Evolutionary conservation across 2,329 filamentous ascomycete species (phyloP).

Genomic region (Sclerotinia glacialis): DNA sequence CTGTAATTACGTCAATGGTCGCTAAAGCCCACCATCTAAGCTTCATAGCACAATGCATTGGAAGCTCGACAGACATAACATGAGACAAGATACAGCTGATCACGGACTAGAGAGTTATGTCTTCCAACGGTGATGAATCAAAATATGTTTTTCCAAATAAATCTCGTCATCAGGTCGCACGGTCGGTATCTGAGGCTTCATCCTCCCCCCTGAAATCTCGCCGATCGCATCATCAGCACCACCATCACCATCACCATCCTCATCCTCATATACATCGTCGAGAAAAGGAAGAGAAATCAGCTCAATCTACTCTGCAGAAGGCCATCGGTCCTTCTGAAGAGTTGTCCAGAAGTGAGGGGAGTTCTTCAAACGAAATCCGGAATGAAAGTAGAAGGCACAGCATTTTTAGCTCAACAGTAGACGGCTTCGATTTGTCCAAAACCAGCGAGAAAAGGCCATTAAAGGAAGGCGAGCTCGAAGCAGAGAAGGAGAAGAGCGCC

Average conservation of each 20-base stretch:
- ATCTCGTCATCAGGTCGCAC: conserved; percentile 53
- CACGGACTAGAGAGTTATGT: conserved; percentile 20
- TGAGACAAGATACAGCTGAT: conserved; percentile 4
- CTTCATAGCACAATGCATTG: conserved; percentile 36
- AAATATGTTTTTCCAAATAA: conserved; percentile 14
- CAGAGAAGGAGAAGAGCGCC: conserved; percentile 45
- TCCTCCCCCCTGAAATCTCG: conserved; percentile 37
- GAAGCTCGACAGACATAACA: conserved; percentile 7
- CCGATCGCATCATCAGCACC: conserved; percentile 41
- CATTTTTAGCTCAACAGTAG: conserved; percentile 38
- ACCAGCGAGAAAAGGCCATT: conserved; percentile 27
- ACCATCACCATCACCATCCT: conserved; percentile 15
- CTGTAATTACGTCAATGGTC: conserved; percentile 20
- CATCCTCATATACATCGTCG: conserved; percentile 40
- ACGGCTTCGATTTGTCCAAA: conserved; percentile 21
- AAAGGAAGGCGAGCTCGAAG: conserved; percentile 44
- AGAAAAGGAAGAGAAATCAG: conserved; percentile 39
- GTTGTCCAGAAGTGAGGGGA: conserved; percentile 41
- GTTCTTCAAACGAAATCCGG: conserved; percentile 46
- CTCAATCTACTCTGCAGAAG: conserved; percentile 29
- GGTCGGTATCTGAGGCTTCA: conserved; percentile 43
- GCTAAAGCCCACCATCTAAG: conserved; percentile 23
- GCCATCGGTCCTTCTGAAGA: conserved; percentile 15
- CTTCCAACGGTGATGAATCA: conserved; percentile 20
- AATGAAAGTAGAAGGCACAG: conserved; percentile 47